A percentile compares a stretch with the other conserved stretches of the same genome.
Evolutionary conservation across 768 basidiomycete genomes (phyloP).

Genomic region (Suillus clintonianus): DNA sequence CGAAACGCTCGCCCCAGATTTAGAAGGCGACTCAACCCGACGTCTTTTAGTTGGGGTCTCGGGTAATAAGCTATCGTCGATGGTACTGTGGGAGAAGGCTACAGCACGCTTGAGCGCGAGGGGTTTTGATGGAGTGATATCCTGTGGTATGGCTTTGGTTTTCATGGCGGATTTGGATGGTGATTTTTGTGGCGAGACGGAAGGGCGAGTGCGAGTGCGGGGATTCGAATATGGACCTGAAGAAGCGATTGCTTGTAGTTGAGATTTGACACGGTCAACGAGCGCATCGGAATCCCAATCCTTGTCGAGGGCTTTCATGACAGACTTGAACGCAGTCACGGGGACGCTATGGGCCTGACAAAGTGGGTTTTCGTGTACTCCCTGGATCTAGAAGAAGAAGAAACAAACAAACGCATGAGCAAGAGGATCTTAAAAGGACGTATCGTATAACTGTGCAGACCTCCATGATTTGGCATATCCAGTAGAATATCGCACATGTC

Average conservation of each 20-base stretch:
- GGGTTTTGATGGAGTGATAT: constrained; percentile 29
- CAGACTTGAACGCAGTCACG: constrained; percentile 18
- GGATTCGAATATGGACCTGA: neutral
- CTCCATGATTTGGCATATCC: constrained; percentile 43
- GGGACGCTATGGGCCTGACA: constrained; percentile 18
- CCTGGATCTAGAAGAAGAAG: constrained; percentile 16
- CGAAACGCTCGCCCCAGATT: constrained; percentile 15
- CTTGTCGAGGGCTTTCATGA: constrained; percentile 21
- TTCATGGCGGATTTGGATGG: constrained; percentile 20
- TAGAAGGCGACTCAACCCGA: constrained; percentile 28
- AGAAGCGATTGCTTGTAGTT: constrained; percentile 6
- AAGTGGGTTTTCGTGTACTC: constrained; percentile 21
- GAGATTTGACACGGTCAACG: constrained; percentile 23
- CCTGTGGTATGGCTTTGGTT: constrained; percentile 13
- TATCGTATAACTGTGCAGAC: constrained; percentile 22
- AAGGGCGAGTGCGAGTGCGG: neutral
- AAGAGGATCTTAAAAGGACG: too few relatives aligned
- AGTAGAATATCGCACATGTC: constrained; percentile 46
- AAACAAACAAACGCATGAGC: neutral
- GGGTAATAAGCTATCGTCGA: constrained; percentile 28
- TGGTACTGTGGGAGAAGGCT: constrained; percentile 12
- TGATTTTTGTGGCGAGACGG: constrained; percentile 18
- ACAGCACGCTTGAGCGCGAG: constrained; percentile 40
- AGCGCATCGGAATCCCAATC: constrained; percentile 27
- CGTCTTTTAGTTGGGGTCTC: constrained; percentile 47